Conservation (phyloP, 2,329 filamentous ascomycete genomes). For the Colletotrichum cordylinicola region DNA sequence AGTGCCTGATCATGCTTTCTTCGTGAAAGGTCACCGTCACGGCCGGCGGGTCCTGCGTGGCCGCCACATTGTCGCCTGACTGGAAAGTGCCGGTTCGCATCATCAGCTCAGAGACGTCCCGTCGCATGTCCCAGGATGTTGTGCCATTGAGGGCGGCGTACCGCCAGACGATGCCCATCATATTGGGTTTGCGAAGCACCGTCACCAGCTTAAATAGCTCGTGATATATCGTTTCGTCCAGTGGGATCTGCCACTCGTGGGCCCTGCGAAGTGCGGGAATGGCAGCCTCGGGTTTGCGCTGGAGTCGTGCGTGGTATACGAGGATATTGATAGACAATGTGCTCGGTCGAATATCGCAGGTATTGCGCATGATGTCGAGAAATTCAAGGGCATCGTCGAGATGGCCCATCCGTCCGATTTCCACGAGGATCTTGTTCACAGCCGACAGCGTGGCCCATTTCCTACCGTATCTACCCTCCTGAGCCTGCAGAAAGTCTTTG, state of each 20-base stretch:
- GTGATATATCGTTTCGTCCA: conserved; percentile 38
- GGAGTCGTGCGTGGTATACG: conserved; percentile 33
- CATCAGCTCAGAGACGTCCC: conserved; percentile 18
- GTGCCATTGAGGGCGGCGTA: conserved; percentile 32
- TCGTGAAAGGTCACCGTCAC: neutral
- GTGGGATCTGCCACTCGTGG: conserved; percentile 24
- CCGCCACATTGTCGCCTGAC: neutral
- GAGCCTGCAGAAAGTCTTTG: conserved; percentile 42
- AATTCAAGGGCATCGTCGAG: conserved; percentile 31
- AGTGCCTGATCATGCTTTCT: neutral
- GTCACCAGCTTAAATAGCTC: conserved; percentile 44
- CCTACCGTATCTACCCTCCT: conserved; percentile 48
- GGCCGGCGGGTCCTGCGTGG: neutral
- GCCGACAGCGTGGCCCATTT: conserved; percentile 47
- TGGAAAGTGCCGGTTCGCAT: neutral
- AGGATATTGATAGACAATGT: conserved; percentile 42
- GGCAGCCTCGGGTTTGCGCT: conserved; percentile 35
- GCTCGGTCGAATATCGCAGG: neutral
- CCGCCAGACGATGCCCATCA: conserved; percentile 36
- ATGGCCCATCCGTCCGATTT: conserved; percentile 45
- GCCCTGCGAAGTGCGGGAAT: conserved; percentile 33
- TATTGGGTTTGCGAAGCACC: conserved; percentile 33
- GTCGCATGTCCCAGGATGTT: conserved; percentile 33
- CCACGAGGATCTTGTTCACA: conserved; percentile 44
- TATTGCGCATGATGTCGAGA: conserved; percentile 29